phyloP scores from a whole-genome alignment of 805 yeast genomes.

The Yamadazyma sp. region DNA sequence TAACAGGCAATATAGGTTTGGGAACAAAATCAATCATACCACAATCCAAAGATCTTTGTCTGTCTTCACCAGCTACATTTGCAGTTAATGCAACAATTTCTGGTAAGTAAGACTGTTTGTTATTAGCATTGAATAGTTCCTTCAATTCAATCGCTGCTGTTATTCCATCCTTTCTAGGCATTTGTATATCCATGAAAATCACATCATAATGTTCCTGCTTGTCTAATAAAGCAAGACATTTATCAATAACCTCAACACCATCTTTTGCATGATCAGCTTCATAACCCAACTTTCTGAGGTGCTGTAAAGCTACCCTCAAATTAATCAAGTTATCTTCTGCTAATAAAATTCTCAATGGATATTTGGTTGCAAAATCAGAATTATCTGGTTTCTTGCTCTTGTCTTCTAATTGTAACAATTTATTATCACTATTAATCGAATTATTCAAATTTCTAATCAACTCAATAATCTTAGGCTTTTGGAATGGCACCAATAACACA shows the following conservation, averaged over 20 bases:
- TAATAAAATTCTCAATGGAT: slow-evolving; percentile 46
- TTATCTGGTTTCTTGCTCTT: not conserved
- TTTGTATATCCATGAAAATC: slow-evolving; percentile 55
- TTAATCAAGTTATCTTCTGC: slow-evolving; percentile 56
- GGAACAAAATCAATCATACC: slow-evolving; percentile 55
- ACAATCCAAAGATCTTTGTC: slow-evolving; percentile 42
- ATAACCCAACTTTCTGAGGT: slow-evolving; percentile 48
- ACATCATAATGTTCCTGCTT: slow-evolving; percentile 41
- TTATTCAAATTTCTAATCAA: slow-evolving; percentile 8
- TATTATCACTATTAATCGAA: not conserved
- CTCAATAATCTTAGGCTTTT: slow-evolving; percentile 20
- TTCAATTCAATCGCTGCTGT: slow-evolving; percentile 42
- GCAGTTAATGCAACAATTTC: slow-evolving; percentile 48
- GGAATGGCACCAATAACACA: slow-evolving; percentile 28
- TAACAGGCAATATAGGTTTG: slow-evolving; percentile 51
- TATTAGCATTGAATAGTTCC: slow-evolving; percentile 22
- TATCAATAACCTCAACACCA: slow-evolving; percentile 44
- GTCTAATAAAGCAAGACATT: slow-evolving; percentile 24
- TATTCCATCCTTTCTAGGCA: slow-evolving; percentile 59
- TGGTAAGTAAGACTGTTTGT: slow-evolving; percentile 24
- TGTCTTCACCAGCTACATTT: slow-evolving; percentile 53
- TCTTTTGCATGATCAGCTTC: slow-evolving; percentile 51
- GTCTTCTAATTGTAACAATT: not conserved
- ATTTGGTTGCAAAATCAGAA: slow-evolving; percentile 9
- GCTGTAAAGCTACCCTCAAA: slow-evolving; percentile 49